Evolutionary conservation across 1,139 yeast genomes (phyloP), one percentile per base, ranked within the genome.

Genomic region (Tardiomyces depauwii): DNA sequence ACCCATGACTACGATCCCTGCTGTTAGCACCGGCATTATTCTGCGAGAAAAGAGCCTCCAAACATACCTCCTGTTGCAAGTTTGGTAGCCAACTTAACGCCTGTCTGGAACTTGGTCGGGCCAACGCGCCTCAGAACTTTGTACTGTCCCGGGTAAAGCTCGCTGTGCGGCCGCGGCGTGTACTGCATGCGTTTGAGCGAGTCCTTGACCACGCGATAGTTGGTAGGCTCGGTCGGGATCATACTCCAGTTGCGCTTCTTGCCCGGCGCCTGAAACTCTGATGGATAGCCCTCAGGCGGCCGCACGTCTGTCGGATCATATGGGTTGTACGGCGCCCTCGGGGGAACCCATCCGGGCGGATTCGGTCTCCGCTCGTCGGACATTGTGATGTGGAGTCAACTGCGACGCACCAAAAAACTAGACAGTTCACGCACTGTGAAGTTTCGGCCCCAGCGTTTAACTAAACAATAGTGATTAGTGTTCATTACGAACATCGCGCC

Each of bases 261-360:
- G 1, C 67, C 68, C 1, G 69, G 68, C 1, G 63, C 53, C 36
- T 62, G 55, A 57, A 55, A 84, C 61, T 85, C 95, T 12, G 89
- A 80, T 1, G 95, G 95, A 53, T 85, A 85, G 1, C 95, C 94
- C 59, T 78, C 80, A 0, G 94, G 76, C 0, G 95, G 95, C 45
- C 95, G 70, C 38, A 69, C 62, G 60, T 85, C 95, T 0, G 76
- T 65, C 0, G 91, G 84, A 59, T 85, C 95, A 58, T 80, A 85
- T 2, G 95, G 95, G 55, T 85, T 85, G 60, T 84, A 86, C 0
- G 91, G 91, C 1, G 89, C 91, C 52, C 74, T 76, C 2, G 94
- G 94, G 1, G 81, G 85, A 0, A 74, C 74, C 94, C 94, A 84
- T 0, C 91, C 91, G 16, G 77, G 76, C 1, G 94, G 93, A 56